These are phyloP conservation scores for Diaporthe sp. DNA, from an alignment of 2,329 filamentous ascomycete species.

Conservation along the genomic window DNA sequence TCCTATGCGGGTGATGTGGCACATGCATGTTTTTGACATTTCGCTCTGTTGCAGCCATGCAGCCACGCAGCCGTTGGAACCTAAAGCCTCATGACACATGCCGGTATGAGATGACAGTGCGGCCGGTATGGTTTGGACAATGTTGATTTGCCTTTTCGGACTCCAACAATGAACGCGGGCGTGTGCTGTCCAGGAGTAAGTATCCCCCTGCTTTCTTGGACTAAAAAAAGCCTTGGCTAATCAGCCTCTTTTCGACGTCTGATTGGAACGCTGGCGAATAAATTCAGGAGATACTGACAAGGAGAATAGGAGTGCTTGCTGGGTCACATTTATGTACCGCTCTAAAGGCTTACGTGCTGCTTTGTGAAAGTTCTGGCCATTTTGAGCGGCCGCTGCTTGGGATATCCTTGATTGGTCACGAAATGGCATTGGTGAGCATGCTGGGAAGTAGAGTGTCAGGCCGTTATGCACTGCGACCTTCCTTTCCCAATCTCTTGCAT, in stretches of 20 bases:
- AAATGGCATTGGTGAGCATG: background rate
- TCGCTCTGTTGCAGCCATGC: background rate
- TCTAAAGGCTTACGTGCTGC: background rate
- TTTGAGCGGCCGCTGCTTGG: background rate
- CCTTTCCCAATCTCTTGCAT: background rate
- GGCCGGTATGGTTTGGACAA: conserved; percentile 24
- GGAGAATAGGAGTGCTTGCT: background rate
- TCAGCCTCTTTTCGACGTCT: background rate
- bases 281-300: too few species aligned
- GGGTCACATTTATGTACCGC: background rate
- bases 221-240: background rate
- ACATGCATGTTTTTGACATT: background rate
- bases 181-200: background rate
- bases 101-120: conserved; percentile 1
- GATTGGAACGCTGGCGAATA: background rate
- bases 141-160: conserved; percentile 7
- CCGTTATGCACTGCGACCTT: conserved; percentile 17
- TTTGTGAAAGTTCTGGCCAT: conserved; percentile 4
- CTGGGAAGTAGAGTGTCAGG: background rate
- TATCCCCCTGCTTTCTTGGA: background rate
- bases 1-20: conserved; percentile 26
- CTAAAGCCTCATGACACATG: background rate
- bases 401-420: background rate
- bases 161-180: background rate
- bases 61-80: background rate